Base-by-base conservation (phyloP, 129 eudicot species). In the Glebionis coronaria region DNA sequence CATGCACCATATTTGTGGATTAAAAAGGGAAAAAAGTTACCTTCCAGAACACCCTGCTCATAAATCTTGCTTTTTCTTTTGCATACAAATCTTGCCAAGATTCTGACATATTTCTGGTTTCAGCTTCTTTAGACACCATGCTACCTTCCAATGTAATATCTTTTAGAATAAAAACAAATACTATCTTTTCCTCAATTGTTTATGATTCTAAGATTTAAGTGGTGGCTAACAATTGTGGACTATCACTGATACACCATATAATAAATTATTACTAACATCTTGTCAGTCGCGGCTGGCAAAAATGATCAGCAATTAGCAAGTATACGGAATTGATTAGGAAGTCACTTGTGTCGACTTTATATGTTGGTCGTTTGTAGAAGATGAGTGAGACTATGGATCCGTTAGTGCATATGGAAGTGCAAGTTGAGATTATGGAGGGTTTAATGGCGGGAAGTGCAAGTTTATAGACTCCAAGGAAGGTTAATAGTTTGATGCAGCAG, bases 371-470 rank as follows among this genome's bases (percentile, higher is more conserved):
- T 18, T 62, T 87, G 20, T 94, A 88, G 94, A 88, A 91, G 88
- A 85, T 91, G 97, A 82, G 90, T 14, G 97, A 91, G 73, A 91
- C 95, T 0, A 87, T 91, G 97, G 97, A 91, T 56, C 64, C 69
- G 29, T 87, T 91, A 57, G 95, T 91, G 19, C 85, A 87, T 14
- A 91, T 91, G 97, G 95, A 91, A 69, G 95, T 91, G 6, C 95
- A 91, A 53, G 95, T 93, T 7, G 96, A 85, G 87, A 85, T 89
- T 56, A 83, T 89, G 95, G 98, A 92, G 85, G 86, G 87, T 28
- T 85, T 95, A 1, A 92, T 92, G 98, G 96, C 95, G 5, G n/a
- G 98, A 25, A 85, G 91, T 57, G 88, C 96, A 3, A 88, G 95
- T 12, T 82, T 92, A 4, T 83, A 89, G 20, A 88, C 96, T 4